phyloP scores from a whole-genome alignment of 495 filamentous ascomycete species.

The Tuber umbilicatum region DNA sequence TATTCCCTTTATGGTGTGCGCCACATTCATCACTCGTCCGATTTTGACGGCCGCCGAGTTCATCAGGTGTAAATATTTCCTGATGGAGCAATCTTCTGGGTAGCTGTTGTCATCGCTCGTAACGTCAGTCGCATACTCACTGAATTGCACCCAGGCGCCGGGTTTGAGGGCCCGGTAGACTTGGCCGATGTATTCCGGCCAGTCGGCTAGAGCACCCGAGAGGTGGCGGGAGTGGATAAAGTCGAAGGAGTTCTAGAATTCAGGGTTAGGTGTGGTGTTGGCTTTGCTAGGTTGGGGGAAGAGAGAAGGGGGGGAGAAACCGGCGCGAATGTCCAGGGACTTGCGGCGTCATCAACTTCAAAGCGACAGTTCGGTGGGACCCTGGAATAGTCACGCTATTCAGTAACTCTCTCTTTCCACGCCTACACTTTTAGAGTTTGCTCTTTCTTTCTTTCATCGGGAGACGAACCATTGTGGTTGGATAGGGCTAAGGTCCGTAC shows the following conservation, averaged over 20 bases:
- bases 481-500: conserved; percentile 59
- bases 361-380: conserved; percentile 48
- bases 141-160: conserved; percentile 17
- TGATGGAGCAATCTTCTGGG: conserved; percentile 46
- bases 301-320: conserved; percentile 20
- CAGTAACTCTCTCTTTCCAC: background rate
- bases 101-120: conserved; percentile 51
- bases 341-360: conserved; percentile 52
- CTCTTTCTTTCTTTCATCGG: background rate
- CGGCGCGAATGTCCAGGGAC: conserved; percentile 47
- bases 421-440: background rate
- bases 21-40: conserved; percentile 49
- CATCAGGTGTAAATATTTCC: conserved; percentile 50
- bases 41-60: conserved; percentile 46
- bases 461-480: conserved; percentile 50
- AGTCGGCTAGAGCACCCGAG: conserved; percentile 54
- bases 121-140: conserved; percentile 42
- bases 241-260: conserved; percentile 49
- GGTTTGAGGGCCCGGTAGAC: conserved; percentile 21
- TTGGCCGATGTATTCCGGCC: conserved; percentile 44
- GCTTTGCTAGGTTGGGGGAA: background rate
- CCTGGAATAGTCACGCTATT: conserved; percentile 13
- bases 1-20: conserved; percentile 45
- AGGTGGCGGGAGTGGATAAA: conserved; percentile 57
- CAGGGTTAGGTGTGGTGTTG: background rate